Evolutionary conservation across 441 rosid species (phyloP), one percentile per base, ranked within the genome.

Genomic region (Sinapis alba): DNA sequence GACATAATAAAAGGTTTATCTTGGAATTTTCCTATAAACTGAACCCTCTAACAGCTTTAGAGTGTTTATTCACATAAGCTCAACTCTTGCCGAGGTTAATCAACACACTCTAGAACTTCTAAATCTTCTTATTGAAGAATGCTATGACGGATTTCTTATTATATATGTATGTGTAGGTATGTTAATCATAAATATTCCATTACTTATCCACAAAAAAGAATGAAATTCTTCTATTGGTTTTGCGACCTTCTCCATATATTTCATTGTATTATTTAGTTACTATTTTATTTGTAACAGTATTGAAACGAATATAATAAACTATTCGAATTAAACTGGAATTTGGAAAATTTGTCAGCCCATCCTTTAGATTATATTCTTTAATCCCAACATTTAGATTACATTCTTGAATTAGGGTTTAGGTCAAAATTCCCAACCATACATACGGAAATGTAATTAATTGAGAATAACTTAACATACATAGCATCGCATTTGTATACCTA

Each of bases 391-490:
- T 18, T 41, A 27, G 50, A 65, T 41, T 73, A 0, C 38, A 65
- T 73, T 65, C 69, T 63, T 23, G 38, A 71, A 23, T 65, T 71
- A 59, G 73, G 69, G 73, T 38, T 72, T 59, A 66, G 1, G 73
- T 72, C 80, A 66, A 77, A 58, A 60, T 65, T 71, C 68, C 8
- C 69, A 26, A 41, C 73, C 64, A 60, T 77, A 57, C 76, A 59
- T 50, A 26, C 50, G 72, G 47, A 59, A 65, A 65, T 65, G 28
- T 63, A 66, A 65, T 60, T 63, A 66, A 65, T 60, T 36, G 4
- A 71, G 13, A 6, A 32, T 24, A 69, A 41, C 21, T 38, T 4
- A 62, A 26, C 41, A 10, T 27, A 38, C n/a, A 38, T 38, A 41
- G 6, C 6, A 43, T 71, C 30, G 47, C 16, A 76, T 21, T 23